Evolutionary conservation across 176 grass and related monocot species (phyloP).

Genomic region (Cenchrus purpureus): DNA sequence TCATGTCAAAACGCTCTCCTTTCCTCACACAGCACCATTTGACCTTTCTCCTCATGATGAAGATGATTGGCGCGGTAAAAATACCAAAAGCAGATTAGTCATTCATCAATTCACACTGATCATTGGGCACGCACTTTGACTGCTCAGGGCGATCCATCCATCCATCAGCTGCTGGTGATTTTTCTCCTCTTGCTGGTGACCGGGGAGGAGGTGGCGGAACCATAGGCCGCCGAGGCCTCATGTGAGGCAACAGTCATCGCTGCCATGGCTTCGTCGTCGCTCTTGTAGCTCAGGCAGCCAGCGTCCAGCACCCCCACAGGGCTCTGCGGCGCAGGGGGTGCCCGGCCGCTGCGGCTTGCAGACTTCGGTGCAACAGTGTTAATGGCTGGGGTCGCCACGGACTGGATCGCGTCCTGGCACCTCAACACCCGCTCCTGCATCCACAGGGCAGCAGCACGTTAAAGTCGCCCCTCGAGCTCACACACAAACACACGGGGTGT

Average conservation of each 20-base stretch:
- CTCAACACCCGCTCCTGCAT: slow-evolving; percentile 64
- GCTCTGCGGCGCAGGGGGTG: slow-evolving; percentile 57
- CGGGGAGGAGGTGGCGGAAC: slow-evolving; percentile 10
- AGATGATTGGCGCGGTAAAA: slow-evolving; percentile 32
- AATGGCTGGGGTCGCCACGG: slow-evolving; percentile 43
- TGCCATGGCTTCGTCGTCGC: slow-evolving; percentile 39
- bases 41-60: slow-evolving; percentile 19
- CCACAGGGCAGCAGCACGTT: slow-evolving; percentile 38
- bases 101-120: background rate
- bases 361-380: slow-evolving; percentile 49
- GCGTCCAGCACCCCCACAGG: slow-evolving; percentile 81
- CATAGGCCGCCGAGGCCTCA: slow-evolving; percentile 37
- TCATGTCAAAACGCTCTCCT: slow-evolving; percentile 45
- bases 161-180: slow-evolving; percentile 48
- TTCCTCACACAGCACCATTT: slow-evolving; percentile 29
- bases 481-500: background rate
- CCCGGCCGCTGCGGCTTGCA: slow-evolving; percentile 24
- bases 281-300: slow-evolving; percentile 82
- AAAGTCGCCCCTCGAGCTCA: slow-evolving; percentile 14
- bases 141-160: background rate
- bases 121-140: slow-evolving; percentile 36
- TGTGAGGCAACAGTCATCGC: slow-evolving; percentile 51
- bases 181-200: slow-evolving; percentile 79
- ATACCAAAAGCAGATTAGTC: slow-evolving; percentile 19
- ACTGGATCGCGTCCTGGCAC: slow-evolving; percentile 65